phyloP scores from a whole-genome alignment of 176 grass and related monocot species.

The Typha latifolia region DNA sequence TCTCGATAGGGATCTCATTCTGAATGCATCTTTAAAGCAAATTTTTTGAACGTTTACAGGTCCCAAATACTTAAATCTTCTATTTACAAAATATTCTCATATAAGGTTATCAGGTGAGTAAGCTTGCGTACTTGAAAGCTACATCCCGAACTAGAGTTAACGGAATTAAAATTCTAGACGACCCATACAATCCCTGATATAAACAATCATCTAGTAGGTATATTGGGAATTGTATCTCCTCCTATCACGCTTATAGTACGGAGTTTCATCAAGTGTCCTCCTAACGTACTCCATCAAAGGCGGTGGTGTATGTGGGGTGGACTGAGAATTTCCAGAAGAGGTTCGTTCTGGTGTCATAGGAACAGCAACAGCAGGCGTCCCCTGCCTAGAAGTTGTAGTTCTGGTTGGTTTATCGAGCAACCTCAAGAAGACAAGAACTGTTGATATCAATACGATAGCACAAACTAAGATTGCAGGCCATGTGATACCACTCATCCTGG shows the following conservation, averaged over 20 bases:
- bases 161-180: too few relatives aligned
- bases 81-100: too few relatives aligned
- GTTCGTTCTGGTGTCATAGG: slow-evolving; percentile 23
- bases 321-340: slow-evolving; percentile 16
- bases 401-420: slow-evolving; percentile 47
- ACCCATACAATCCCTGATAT: too few relatives aligned
- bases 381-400: slow-evolving; percentile 1
- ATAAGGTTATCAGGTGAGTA: too few relatives aligned
- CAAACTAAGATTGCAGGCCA: slow-evolving; percentile 40
- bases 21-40: too few relatives aligned
- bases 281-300: slow-evolving; percentile 92
- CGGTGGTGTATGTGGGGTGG: slow-evolving; percentile 53
- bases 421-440: slow-evolving; percentile 43
- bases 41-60: too few relatives aligned
- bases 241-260: slow-evolving; percentile 71
- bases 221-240: slow-evolving; percentile 76
- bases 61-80: too few relatives aligned
- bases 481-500: slow-evolving; percentile 25
- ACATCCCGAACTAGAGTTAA: neutral
- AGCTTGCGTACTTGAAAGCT: too few relatives aligned
- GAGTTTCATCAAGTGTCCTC: slow-evolving; percentile 84
- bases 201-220: slow-evolving; percentile 36
- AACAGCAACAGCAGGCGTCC: neutral
- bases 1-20: too few relatives aligned
- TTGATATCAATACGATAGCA: slow-evolving; percentile 32